Conservation (phyloP, 768 basidiomycete species). For the Agrocybe praecox region DNA sequence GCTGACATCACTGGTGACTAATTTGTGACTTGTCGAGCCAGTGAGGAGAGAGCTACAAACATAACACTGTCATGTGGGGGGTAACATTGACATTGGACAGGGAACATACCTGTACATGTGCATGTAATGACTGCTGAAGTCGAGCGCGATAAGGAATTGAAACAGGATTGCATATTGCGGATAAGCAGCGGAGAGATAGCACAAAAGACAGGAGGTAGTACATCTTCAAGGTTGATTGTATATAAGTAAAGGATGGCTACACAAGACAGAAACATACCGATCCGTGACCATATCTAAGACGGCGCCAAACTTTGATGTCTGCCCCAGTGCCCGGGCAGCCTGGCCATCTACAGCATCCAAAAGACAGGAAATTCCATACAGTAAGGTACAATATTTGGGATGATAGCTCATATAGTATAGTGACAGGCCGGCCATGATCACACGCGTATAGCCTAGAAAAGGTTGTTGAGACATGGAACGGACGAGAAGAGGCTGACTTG, state of each 20-base stretch:
- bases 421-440: slow-evolving; percentile 87
- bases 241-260: not conserved
- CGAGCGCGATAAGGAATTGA: slow-evolving; percentile 94
- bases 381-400: slow-evolving; percentile 87
- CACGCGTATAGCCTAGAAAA: slow-evolving; percentile 73
- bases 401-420: slow-evolving; percentile 95
- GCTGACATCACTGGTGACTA: slow-evolving; percentile 90
- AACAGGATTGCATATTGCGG: slow-evolving; percentile 83
- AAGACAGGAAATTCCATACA: slow-evolving; percentile 89
- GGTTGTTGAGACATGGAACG: slow-evolving; percentile 6
- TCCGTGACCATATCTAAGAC: slow-evolving; percentile 99
- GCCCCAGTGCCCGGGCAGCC: slow-evolving; percentile 84
- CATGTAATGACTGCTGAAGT: slow-evolving; percentile 99
- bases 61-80: slow-evolving; percentile 15
- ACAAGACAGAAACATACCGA: slow-evolving; percentile 55
- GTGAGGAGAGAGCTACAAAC: slow-evolving; percentile 83
- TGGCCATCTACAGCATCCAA: slow-evolving; percentile 96
- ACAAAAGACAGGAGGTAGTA: slow-evolving; percentile 93
- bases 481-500: slow-evolving; percentile 33
- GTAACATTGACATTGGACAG: not conserved
- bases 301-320: slow-evolving; percentile 96
- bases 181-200: slow-evolving; percentile 91
- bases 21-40: slow-evolving; percentile 91
- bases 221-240: slow-evolving; percentile 56
- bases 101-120: slow-evolving; percentile 95